Base-by-base conservation (phyloP, 495 filamentous ascomycete species). In the Xanthoparmelia taractica region DNA sequence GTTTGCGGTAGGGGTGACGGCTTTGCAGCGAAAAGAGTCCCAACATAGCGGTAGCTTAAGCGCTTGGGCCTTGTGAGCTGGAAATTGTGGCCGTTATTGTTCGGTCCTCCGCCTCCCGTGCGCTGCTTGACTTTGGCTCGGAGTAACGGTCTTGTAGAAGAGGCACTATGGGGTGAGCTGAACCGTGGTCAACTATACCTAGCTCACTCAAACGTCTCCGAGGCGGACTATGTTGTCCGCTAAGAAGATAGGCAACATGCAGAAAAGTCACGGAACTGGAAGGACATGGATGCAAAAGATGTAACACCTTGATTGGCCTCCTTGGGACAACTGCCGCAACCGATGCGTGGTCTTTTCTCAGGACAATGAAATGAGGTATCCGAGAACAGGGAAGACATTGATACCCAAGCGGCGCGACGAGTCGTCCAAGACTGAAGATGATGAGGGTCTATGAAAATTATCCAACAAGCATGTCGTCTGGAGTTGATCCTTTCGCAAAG, bases 401-500 rank as follows among this genome's bases (percentile, higher is more conserved):
- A 29, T 17, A n/a, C 27, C 29, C 50, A 54, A 33, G 29, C 29
- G 50, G 33, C 10, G 50, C 17, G 17, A 33, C 17, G 27, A 20
- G 15, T 34, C 15, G 6, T 33, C 17, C n/a, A 12, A 34, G 7
- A 31, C 7, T 18, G 27, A 54, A 31, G 0, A 20, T 11, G 50
- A 54, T 54, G 50, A 5, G 11, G 29, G 50, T 54, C 29, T 34
- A 54, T 54, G 13, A 11, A 20, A 20, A 20, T 2, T n/a, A 10
- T 3, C 17, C 8, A 33, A 33, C 11, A 50, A 33, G 50, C 48
- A 23, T 29, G 48, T 52, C 48, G 27, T 52, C 12, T 17, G 13
- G 48, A 52, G 29, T 23, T 52, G 27, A 52, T 54, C 50, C 50
- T 54, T 33, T 54, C 27, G 50, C 50, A 33, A 54, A 54, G 0